Base-by-base conservation (phyloP, 2,329 filamentous ascomycete genomes). In the Talaromyces sp. region DNA sequence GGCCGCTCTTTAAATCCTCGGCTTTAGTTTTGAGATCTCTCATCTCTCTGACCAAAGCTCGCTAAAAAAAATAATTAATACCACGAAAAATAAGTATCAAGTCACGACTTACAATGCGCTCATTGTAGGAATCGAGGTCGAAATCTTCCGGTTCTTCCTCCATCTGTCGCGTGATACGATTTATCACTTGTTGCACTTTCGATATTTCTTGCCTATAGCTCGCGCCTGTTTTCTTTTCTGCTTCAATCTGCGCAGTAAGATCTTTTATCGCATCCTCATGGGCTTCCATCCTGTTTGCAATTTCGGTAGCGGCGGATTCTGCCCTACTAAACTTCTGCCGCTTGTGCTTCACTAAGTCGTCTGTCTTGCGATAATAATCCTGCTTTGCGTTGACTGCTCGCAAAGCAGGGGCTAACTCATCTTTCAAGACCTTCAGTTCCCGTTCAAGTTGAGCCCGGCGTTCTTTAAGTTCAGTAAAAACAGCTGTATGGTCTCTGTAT, bases 301-400 rank as follows among this genome's bases (percentile, higher is more conserved):
- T 65, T 3, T 74, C 67, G n/a, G 72, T 68, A 21, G 78, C 75
- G 5, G 75, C 74, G 8, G 72, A 71, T 61, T 91, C 87, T 2
- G 82, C 79, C 46, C 79, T 70, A 19, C 80, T 79, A 31, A 91
- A 72, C 10, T 79, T 76, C 7, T 72, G 75, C 68, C 82, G 83
- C 62, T 87, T 85, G 32, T 80, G 78, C 1, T 76, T 74, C 0
- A 88, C 79, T 5, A 84, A 83, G 7, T 75, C 72, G 38, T 85
- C 76, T 21, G 94, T 78, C 55, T 81, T 75, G 3, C 62, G 41
- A 51, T 62, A 66, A 59, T 97, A 97, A 0, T 76, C 74, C 64
- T 90, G 76, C 71, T 96, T 96, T 3, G 78, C 76, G 59, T 87
- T 85, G 51, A 92, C 84, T 1, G 87, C 87, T 65, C 83, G 75